Conservation (phyloP, 805 yeast species). For the Candida multigemmis region DNA sequence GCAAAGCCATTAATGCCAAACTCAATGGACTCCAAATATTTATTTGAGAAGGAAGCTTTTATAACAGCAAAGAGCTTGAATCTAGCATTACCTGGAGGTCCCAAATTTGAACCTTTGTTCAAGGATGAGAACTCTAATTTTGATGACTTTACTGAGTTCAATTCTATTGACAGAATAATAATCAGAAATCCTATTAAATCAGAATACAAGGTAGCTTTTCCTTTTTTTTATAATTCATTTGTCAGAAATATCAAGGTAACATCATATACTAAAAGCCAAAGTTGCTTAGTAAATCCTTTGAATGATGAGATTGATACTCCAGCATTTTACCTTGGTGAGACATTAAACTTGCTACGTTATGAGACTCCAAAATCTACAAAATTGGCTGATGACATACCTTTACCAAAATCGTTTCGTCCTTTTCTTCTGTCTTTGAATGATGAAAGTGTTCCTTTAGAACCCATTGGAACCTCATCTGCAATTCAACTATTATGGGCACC, state of each 20-base stretch:
- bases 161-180: constrained; percentile 78
- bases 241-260: constrained; percentile 56
- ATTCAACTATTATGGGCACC: constrained; percentile 73
- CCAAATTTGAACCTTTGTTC: constrained; percentile 83
- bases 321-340: constrained; percentile 6
- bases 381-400: no score
- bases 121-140: constrained; percentile 54
- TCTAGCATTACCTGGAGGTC: constrained; percentile 88
- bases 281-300: constrained; percentile 37
- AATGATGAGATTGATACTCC: constrained; percentile 20
- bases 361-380: no score
- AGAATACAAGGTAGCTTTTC: constrained; percentile 82
- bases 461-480: constrained; percentile 42
- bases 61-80: constrained; percentile 88
- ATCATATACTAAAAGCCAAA: constrained; percentile 57
- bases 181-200: constrained; percentile 70
- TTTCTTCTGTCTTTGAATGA: constrained; percentile 42
- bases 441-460: constrained; percentile 13
- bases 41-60: constrained; percentile 74
- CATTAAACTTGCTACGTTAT: no score
- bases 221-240: constrained; percentile 72
- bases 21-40: constrained; percentile 45
- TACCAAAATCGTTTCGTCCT: constrained; percentile 31
- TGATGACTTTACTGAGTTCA: constrained; percentile 85
- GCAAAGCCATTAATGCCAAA: constrained; percentile 67